Evolutionary conservation across 768 basidiomycete species (phyloP).

Genomic region (Podaxis pistillaris): DNA sequence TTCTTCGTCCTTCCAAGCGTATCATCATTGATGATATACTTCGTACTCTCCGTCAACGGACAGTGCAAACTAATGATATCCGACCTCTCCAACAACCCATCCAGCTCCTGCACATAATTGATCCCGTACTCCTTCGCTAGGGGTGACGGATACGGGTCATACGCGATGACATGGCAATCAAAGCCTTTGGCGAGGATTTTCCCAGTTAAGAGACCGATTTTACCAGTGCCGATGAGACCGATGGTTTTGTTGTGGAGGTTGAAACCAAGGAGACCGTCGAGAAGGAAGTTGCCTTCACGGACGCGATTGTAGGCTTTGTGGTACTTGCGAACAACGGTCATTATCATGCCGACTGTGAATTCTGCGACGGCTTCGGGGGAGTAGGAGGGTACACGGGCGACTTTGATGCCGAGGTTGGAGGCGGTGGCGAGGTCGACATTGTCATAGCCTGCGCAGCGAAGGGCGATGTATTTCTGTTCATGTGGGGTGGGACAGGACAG

Average conservation of each 20-base stretch:
- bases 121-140: conserved; percentile 35
- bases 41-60: conserved; percentile 34
- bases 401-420: conserved; percentile 30
- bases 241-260: conserved; percentile 41
- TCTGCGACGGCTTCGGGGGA: conserved; percentile 44
- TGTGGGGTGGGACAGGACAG: too few relatives aligned
- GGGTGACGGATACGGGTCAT: conserved; percentile 36
- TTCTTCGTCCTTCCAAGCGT: conserved; percentile 36
- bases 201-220: conserved; percentile 41
- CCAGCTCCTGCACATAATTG: conserved; percentile 34
- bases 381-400: conserved; percentile 41
- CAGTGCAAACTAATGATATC: conserved; percentile 45
- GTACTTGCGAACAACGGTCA: conserved; percentile 44
- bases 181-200: conserved; percentile 41
- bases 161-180: conserved; percentile 36
- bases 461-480: conserved; percentile 36
- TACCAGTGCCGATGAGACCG: conserved; percentile 44
- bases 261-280: conserved; percentile 41
- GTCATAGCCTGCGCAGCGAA: conserved; percentile 43
- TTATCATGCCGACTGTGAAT: conserved; percentile 45
- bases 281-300: conserved; percentile 44
- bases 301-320: conserved; percentile 46
- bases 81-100: conserved; percentile 32
- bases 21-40: conserved; percentile 41
- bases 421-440: conserved; percentile 38